These are phyloP conservation scores for Gracilaria gracilis DNA, from an alignment of 23 red algal species.

Conservation along the genomic window DNA sequence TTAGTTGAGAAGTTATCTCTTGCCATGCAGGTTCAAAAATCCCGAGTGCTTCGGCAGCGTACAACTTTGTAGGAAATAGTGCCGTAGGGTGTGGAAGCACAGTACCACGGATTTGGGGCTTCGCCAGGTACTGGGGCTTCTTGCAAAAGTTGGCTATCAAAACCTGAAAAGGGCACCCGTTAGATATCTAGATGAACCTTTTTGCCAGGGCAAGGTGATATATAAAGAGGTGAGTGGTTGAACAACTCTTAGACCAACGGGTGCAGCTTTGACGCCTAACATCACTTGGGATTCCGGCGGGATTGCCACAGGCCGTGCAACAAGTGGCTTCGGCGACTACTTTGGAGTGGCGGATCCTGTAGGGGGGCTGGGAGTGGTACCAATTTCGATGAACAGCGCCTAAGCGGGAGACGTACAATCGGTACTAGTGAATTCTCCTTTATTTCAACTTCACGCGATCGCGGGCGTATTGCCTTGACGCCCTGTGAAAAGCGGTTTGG, in stretches of 20 bases:
- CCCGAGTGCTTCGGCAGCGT: background rate
- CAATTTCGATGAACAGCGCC: background rate
- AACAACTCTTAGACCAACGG: background rate
- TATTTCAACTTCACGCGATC: background rate
- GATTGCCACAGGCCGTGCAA: background rate
- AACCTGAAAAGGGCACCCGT: background rate
- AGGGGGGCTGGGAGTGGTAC: background rate
- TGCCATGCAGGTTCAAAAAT: too few relatives aligned
- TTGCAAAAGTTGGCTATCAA: background rate
- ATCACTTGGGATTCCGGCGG: background rate
- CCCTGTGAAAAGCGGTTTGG: too few relatives aligned
- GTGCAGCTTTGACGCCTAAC: background rate
- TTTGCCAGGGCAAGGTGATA: background rate
- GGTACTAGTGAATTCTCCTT: background rate
- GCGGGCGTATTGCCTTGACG: background rate
- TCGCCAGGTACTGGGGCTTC: background rate
- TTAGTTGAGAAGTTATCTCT: background rate
- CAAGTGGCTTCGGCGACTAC: background rate
- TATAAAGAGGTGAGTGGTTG: background rate
- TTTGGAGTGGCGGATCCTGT: background rate
- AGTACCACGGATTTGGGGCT: background rate
- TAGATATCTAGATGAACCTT: too few relatives aligned
- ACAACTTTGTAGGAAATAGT: background rate
- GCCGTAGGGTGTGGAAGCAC: background rate
- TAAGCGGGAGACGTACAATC: background rate